Evolutionary conservation across 1,284 basidiomycete species (phyloP).

Genomic region (Pascua guehoae): DNA sequence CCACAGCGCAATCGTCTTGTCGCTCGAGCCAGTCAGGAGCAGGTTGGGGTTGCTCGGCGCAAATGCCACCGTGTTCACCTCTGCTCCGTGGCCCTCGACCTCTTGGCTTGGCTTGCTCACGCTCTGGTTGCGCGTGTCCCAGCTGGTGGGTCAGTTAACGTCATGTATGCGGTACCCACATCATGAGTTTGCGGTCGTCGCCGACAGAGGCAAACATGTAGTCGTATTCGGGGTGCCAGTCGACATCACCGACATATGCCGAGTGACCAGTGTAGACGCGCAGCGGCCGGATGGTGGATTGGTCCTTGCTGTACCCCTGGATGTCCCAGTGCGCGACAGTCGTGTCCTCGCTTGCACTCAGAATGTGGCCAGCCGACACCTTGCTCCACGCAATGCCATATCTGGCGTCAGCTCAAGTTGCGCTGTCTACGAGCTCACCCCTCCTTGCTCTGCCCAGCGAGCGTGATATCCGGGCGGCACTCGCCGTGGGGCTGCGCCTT

Average conservation of each 20-base stretch:
- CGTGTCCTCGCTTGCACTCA: constrained; percentile 92
- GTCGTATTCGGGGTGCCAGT: constrained; percentile 85
- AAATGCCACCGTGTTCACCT: constrained; percentile 88
- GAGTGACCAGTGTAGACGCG: constrained; percentile 82
- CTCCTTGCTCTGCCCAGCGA: constrained; percentile 87
- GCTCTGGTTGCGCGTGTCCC: constrained; percentile 75
- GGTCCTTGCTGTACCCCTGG: constrained; percentile 79
- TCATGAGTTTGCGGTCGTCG: constrained; percentile 88
- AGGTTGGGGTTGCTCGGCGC: constrained; percentile 78
- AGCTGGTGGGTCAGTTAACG: constrained; percentile 56
- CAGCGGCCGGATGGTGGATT: constrained; percentile 72
- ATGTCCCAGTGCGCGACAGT: constrained; percentile 97
- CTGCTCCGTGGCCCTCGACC: constrained; percentile 81
- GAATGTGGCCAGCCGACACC: constrained; percentile 71
- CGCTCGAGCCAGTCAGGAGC: constrained; percentile 88
- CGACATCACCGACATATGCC: constrained; percentile 89
- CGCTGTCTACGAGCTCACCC: constrained; percentile 76
- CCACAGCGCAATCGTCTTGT: constrained; percentile 90
- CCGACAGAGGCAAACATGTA: constrained; percentile 93
- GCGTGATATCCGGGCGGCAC: constrained; percentile 84
- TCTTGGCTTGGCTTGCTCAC: constrained; percentile 65
- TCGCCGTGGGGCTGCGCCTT: constrained; percentile 79
- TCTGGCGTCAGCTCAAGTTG: constrained; percentile 53
- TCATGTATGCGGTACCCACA: constrained; percentile 57
- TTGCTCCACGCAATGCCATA: constrained; percentile 94